Percentiles rank a stretch among this genome's conserved stretches.
Evolutionary conservation across 75 land plant species (phyloP).

Genomic region (Chamaecyparis obtusa): DNA sequence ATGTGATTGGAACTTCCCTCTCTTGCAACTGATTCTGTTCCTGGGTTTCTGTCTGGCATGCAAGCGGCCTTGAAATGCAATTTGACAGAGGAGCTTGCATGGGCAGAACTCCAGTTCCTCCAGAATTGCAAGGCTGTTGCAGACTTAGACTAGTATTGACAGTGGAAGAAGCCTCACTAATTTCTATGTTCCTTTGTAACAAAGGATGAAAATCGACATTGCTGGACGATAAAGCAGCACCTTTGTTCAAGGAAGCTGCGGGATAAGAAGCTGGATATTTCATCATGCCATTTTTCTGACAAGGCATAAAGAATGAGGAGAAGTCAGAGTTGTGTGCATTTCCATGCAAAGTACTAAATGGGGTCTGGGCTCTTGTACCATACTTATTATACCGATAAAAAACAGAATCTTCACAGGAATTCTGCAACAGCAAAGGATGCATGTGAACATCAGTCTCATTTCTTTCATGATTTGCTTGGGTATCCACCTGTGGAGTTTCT

Average conservation of each 20-base stretch:
- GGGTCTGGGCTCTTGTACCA: conserved; percentile 10
- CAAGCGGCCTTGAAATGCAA: neutral
- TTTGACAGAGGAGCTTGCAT: neutral
- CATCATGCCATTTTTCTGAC: conserved; percentile 28
- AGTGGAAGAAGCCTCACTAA: neutral
- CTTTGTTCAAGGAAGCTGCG: conserved; percentile 6
- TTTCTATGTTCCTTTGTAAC: conserved; percentile 8
- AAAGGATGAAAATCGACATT: conserved; percentile 9
- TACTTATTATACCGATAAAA: conserved; percentile 32
- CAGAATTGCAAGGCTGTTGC: neutral
- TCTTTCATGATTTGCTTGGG: neutral
- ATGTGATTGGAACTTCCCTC: neutral
- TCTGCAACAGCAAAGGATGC: conserved; percentile 79
- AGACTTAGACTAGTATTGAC: neutral
- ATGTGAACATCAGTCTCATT: conserved; percentile 39
- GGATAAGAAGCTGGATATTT: neutral
- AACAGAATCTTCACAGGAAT: conserved; percentile 25
- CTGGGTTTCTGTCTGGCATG: neutral
- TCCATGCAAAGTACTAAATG: conserved; percentile 30
- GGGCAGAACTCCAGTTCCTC: conserved; percentile 1
- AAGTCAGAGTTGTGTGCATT: conserved; percentile 35
- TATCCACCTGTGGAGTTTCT: conserved; percentile 10
- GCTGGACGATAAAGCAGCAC: neutral
- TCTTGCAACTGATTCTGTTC: neutral
- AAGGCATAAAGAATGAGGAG: conserved; percentile 43